A percentile compares a stretch with the other conserved stretches of the same genome.
These are phyloP conservation scores for Pseudonitzschia multistriata DNA, from an alignment of 108 stramenopile genomes.

Conservation along the genomic window DNA sequence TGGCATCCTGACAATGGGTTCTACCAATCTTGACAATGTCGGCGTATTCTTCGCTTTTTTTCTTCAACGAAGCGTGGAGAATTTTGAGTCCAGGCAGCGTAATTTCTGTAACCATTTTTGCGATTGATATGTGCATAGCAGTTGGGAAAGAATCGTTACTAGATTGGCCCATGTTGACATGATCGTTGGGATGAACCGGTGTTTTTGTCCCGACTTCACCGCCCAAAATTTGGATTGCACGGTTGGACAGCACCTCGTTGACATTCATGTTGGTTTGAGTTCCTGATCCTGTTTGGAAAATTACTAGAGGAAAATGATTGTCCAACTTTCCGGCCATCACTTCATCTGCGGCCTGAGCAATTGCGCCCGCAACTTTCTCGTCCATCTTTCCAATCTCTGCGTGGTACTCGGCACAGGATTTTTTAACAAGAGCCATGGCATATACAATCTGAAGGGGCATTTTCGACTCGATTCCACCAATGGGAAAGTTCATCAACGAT, in stretches of 20 bases:
- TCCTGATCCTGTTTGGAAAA: conserved; percentile 95
- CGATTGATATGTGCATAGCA: conserved; percentile 94
- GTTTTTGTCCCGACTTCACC: conserved; percentile 85
- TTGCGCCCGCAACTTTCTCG: conserved; percentile 63
- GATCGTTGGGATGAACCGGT: conserved; percentile 98
- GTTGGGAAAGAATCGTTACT: conserved; percentile 96
- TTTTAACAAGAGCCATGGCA: conserved; percentile 91
- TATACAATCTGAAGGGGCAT: conserved; percentile 95
- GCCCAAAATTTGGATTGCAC: conserved; percentile 93
- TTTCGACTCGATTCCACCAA: conserved; percentile 85
- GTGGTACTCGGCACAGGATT: conserved; percentile 90
- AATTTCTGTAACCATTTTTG: conserved; percentile 60
- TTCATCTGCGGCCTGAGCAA: conserved; percentile 89
- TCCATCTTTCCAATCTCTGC: conserved; percentile 67
- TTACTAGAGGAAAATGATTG: conserved; percentile 94
- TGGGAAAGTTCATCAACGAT: conserved; percentile 93
- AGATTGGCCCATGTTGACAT: conserved; percentile 96
- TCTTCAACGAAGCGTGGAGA: conserved; percentile 64
- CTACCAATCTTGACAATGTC: conserved; percentile 96
- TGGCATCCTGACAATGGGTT: conserved; percentile 98
- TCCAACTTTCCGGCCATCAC: conserved; percentile 89
- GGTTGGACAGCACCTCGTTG: conserved; percentile 97
- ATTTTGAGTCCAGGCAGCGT: conserved; percentile 81
- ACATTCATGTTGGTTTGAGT: conserved; percentile 99
- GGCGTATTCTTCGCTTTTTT: conserved; percentile 74